A percentile compares a stretch with the other conserved stretches of the same genome.
Conservation (phyloP, 2,329 filamentous ascomycete species). For the Diaporthe capsici region DNA sequence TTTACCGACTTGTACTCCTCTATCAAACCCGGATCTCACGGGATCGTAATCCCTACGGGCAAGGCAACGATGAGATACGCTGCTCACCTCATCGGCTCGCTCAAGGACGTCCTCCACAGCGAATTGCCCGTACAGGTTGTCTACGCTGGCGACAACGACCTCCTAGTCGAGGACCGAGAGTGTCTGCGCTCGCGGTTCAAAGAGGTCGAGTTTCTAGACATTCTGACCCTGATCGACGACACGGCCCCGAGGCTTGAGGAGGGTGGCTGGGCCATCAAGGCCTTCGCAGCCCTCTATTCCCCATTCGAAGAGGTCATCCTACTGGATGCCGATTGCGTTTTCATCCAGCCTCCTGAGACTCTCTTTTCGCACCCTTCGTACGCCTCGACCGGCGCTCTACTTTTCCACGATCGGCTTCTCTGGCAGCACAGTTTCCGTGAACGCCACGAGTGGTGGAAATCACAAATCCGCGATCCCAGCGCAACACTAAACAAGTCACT, state of each 20-base stretch:
- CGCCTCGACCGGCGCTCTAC: not conserved
- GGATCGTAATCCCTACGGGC: not conserved
- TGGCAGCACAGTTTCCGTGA: not conserved
- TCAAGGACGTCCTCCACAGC: not conserved
- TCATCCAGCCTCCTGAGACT: not conserved
- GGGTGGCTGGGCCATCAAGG: not conserved
- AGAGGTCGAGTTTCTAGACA: not conserved
- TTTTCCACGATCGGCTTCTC: constrained; percentile 3
- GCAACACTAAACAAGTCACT: constrained; percentile 49
- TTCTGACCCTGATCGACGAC: not conserved
- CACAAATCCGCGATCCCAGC: not conserved
- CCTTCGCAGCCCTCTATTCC: not conserved
- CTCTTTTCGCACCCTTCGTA: not conserved
- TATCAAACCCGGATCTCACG: constrained; percentile 39
- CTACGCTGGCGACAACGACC: not conserved
- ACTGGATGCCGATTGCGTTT: not conserved
- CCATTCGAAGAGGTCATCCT: not conserved
- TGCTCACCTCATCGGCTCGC: not conserved
- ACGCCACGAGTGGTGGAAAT: not conserved
- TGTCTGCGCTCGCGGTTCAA: not conserved
- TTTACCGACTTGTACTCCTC: constrained; percentile 54
- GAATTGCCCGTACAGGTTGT: not conserved
- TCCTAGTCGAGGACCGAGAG: not conserved
- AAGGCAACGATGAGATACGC: constrained; percentile 1
- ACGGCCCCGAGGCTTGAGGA: not conserved